Evolutionary conservation across 2,329 filamentous ascomycete genomes (phyloP), one percentile per base, ranked within the genome.

Genomic region (Botryotinia globosa): DNA sequence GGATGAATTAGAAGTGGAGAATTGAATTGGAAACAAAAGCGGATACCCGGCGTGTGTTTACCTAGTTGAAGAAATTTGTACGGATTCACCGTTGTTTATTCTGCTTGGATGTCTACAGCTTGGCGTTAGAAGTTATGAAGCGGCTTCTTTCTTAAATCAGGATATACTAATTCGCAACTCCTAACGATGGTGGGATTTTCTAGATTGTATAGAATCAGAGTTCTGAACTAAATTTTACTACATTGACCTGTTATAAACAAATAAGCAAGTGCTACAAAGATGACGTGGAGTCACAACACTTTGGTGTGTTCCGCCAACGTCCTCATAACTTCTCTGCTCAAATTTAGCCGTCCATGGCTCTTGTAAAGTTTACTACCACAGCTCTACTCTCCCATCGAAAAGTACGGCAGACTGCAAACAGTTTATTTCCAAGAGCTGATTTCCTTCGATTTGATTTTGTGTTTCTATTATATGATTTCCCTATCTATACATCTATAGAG

Each of bases 1-100:
- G 77, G 77, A 74, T 74, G 72, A 29, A 72, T 42, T 72, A 68
- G 32, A 18, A 12, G 16, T 22, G 48, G 34, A 56, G 14, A 20
- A 42, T 44, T 32, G 37, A 39, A 56, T 56, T 68, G 34, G 29
- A 25, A 42, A 51, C 34, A 51, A 56, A 66, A 67, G 64, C 64
- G 64, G 20, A 72, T 72, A 72, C 69, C 69, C 69, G 1, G 61
- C 39, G 29, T 61, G 39, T 29, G 39, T 69, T 45, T 37, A n/a
- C n/a, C n/a, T n/a, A 29, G 48, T 68, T 37, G 25, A 20, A 56
- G 10, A 18, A 42, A 16, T 32, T 22, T 54, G 37, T 39, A 68
- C 29, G 6, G 25, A 32, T 42, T 56, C 12, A 20, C 29, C 20
- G 48, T 42, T 68, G 37, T 68, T 29, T 68, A 42, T 68, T 68